Evolutionary conservation across 1,139 yeast species (phyloP).

Genomic region (Eremothecium coryli): DNA sequence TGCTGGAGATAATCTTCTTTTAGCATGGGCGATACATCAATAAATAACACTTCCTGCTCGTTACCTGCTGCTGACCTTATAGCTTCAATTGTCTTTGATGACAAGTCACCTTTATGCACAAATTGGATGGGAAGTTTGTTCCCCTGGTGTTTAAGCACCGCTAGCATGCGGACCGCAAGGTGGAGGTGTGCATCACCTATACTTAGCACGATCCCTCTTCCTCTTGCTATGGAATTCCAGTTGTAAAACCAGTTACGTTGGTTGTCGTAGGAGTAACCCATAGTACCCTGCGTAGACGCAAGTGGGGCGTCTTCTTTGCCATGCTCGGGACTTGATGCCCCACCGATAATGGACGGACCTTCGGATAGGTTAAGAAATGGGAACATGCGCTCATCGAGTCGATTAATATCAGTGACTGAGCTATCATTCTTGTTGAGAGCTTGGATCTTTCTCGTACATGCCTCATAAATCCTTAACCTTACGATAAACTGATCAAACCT

Average conservation of each 20-base stretch:
- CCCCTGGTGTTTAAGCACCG: slow-evolving; percentile 36
- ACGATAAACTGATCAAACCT: too few species aligned
- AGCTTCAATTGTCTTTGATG: slow-evolving; percentile 18
- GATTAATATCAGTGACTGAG: too few species aligned
- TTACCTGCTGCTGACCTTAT: slow-evolving; percentile 34
- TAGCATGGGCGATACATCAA: slow-evolving; percentile 15
- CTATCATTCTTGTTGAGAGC: too few species aligned
- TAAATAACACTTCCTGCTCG: background rate
- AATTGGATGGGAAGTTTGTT: slow-evolving; percentile 41
- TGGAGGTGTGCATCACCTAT: slow-evolving; percentile 11
- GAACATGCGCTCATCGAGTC: slow-evolving; percentile 8
- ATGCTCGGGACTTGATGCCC: background rate
- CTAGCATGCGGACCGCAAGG: slow-evolving; percentile 26
- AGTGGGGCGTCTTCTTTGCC: background rate
- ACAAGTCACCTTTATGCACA: slow-evolving; percentile 31
- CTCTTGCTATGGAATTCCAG: slow-evolving; percentile 9
- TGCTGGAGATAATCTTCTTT: slow-evolving; percentile 29
- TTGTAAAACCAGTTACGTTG: slow-evolving; percentile 6
- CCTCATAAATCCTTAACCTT: too few species aligned
- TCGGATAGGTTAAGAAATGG: slow-evolving; percentile 3
- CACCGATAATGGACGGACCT: background rate
- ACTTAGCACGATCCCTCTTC: slow-evolving; percentile 15
- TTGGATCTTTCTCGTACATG: too few species aligned
- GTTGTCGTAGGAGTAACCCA: background rate
- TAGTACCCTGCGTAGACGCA: slow-evolving; percentile 4